Base-by-base conservation (phyloP, 1,284 basidiomycete genomes). In the Golubevia pallescens region DNA sequence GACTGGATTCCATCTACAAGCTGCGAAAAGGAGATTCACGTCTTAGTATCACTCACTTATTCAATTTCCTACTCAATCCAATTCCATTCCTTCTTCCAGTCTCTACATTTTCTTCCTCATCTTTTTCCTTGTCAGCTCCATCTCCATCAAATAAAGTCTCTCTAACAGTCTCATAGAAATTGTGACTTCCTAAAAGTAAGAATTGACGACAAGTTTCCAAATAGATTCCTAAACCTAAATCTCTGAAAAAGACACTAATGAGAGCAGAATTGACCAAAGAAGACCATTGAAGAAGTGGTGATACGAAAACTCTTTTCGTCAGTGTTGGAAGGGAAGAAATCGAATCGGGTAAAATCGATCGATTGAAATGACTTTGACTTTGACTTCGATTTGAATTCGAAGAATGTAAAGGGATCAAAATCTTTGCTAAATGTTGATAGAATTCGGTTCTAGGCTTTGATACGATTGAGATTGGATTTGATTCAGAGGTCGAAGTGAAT, bases 191-290 rank as follows among this genome's bases (percentile, higher is more conserved):
- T 19, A 78, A 70, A 16, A 78, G 62, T 1, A 78, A 62, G 59
- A 74, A 78, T 1, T 60, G 73, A 58, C 71, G 70, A 69, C 74
- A 78, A 1, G 73, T 75, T 28, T 77, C 73, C 19, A 78, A 74
- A 60, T 78, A 77, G 13, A 69, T 70, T 20, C 63, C 69, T 1
- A 78, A 56, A 1, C 71, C 73, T 8, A 78, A 65, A 21, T 78
- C 77, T 51, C 66, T 70, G 62, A 77, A 78, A 61, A 77, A 78
- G 62, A 76, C 73, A 60, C 62, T 68, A 64, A 78, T 71, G n/a
- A 78, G 75, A 16, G 74, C 70, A 48, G 65, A 62, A 67, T 77
- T 77, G 73, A 78, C 71, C 32, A 75, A 66, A 0, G 68, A 64
- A 13, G 75, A 69, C 77, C 77, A 78, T 61, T 57, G 58, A 28